Conservation (phyloP, 192 early-diverging fungal genomes). For the Lunasporangiospora selenospora region DNA sequence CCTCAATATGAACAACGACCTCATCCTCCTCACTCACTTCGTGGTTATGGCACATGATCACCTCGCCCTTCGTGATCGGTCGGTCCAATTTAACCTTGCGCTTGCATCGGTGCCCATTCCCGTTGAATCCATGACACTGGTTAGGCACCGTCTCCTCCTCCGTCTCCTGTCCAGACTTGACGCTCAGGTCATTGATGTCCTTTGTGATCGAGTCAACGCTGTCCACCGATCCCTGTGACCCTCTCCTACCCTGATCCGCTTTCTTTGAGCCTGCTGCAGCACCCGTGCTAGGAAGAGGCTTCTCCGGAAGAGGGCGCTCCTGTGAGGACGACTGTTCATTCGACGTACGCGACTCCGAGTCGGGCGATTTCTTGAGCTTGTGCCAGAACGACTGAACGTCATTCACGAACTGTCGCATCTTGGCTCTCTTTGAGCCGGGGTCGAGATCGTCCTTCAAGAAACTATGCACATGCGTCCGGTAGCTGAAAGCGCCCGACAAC, state of each 20-base stretch:
- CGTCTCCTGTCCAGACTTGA: slow-evolving; percentile 5
- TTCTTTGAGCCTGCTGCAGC: slow-evolving; percentile 1
- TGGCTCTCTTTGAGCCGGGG: slow-evolving; percentile 13
- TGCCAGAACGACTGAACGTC: slow-evolving; percentile 11
- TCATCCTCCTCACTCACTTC: slow-evolving; percentile 46
- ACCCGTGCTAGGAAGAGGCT: too few relatives aligned
- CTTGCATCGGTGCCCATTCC: slow-evolving; percentile 39
- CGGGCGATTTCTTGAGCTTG: neutral
- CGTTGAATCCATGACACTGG: slow-evolving; percentile 43
- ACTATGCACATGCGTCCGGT: slow-evolving; percentile 19
- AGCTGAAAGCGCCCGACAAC: slow-evolving; percentile 23
- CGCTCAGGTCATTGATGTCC: slow-evolving; percentile 10
- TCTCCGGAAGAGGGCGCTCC: neutral
- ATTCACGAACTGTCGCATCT: slow-evolving; percentile 2
- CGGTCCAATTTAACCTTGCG: slow-evolving; percentile 42
- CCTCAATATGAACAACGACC: slow-evolving; percentile 46
- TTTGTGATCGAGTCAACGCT: slow-evolving; percentile 16
- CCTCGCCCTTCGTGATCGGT: slow-evolving; percentile 32
- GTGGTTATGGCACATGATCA: slow-evolving; percentile 41
- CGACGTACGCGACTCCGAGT: neutral
- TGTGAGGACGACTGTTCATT: slow-evolving; percentile 1
- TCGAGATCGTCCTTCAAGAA: slow-evolving; percentile 2
- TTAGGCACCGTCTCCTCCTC: slow-evolving; percentile 40
- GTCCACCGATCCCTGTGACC: slow-evolving; percentile 2
- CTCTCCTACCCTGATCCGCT: neutral